Base-by-base conservation (phyloP, 805 yeast genomes). In the Yarrowia sp. region DNA sequence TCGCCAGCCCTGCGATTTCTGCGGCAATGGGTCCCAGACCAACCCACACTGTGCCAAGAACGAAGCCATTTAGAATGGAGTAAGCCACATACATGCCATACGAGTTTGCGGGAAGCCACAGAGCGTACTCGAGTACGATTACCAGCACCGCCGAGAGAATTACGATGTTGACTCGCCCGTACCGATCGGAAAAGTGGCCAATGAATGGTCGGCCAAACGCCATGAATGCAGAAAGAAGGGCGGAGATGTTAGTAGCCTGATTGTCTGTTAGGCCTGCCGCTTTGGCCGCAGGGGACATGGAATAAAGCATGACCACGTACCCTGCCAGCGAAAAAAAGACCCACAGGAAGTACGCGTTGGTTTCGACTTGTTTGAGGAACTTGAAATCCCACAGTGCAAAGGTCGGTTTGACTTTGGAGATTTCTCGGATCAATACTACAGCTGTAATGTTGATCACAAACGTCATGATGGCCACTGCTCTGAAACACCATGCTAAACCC, bases 401-500 rank as follows among this genome's bases (percentile, higher is more conserved):
- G 5, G 62, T 42, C 6, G 51, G 51, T 16, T 58, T 42, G 21
- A 21, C 32, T n/a, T 32, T 58, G 9, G 62, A 44, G 33, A 58
- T 58, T 32, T 58, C 62, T 16, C 41, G 21, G 13, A 58, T 58
- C 8, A 58, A 33, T 13, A 44, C 13, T 10, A 58, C 51, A 3
- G 53, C 46, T 7, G 53, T 42, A 31, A 58, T 44, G 41, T 58
- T 58, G 18, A 58, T 27, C 4, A 44, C 51, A 42, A 58, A 58
- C 3, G 62, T 58, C 53, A 58, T 22, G 33, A 58, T 58, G 31
- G 81, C 82, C 46, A 81, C 70, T 9, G 77, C 72, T 59, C 87
- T 73, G 42, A 80, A 74, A 4, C 82, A 78, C 86, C 86, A 83
- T 10, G 74, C 74, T 67, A 80, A 82, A 0, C 86, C 86, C 21